phyloP scores from a whole-genome alignment of 1,284 basidiomycete genomes.

The Rhodotorula sp. region DNA sequence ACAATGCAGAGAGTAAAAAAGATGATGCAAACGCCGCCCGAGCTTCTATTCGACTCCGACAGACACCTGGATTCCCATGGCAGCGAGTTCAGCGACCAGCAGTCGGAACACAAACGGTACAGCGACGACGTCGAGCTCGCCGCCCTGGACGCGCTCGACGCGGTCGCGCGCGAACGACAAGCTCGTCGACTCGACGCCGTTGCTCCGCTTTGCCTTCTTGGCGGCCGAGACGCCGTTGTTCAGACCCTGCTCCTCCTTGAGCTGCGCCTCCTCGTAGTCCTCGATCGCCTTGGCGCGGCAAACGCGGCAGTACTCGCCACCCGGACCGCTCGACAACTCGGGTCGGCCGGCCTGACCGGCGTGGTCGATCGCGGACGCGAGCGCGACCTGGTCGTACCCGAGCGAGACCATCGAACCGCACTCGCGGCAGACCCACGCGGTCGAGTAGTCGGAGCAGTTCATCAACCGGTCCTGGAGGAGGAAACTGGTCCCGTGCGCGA shows the following conservation, averaged over 20 bases:
- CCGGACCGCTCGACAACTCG: constrained; percentile 57
- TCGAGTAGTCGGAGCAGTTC: constrained; percentile 99
- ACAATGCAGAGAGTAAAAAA: not conserved
- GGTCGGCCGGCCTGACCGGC: constrained; percentile 54
- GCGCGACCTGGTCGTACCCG: constrained; percentile 80
- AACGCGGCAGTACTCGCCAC: constrained; percentile 88
- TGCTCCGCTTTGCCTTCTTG: constrained; percentile 26
- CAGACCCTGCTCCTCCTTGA: constrained; percentile 3
- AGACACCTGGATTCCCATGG: constrained; percentile 55
- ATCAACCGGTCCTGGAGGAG: constrained; percentile 96
- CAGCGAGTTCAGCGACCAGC: constrained; percentile 62
- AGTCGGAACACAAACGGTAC: constrained; percentile 94
- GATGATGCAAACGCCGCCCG: not conserved
- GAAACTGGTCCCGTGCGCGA: constrained; percentile 98
- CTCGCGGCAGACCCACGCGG: constrained; percentile 93
- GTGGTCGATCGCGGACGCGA: constrained; percentile 59
- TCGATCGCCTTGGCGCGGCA: constrained; percentile 69
- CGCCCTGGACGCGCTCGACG: constrained; percentile 56
- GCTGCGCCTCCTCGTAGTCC: constrained; percentile 47
- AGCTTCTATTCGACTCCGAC: constrained; percentile 1
- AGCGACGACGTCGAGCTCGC: constrained; percentile 87
- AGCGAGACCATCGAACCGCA: constrained; percentile 95
- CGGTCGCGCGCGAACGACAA: constrained; percentile 41
- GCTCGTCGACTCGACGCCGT: constrained; percentile 49
- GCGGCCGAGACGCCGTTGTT: not conserved